Base-by-base conservation (phyloP, 352 stramenopile species). In the Pilasporangium apinafurcum region DNA sequence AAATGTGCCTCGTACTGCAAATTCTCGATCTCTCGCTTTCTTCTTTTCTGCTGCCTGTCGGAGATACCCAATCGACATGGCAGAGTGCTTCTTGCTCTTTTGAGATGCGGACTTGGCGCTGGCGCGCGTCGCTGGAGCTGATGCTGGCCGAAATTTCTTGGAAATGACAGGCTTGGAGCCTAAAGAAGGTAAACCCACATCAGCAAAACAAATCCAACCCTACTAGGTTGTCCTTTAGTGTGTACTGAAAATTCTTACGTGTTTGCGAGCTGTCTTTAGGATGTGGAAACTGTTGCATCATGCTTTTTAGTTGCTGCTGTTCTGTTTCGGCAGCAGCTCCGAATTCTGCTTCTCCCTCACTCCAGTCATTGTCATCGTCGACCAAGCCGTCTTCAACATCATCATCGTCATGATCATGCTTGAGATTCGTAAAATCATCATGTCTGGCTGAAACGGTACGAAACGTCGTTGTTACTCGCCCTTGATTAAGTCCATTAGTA, bases 21-120 rank as follows among this genome's bases (percentile, higher is more conserved):
- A 88, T 16, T 84, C 60, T 35, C 70, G 65, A 27, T 86, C 76
- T 8, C 66, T 59, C 9, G 71, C 47, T 50, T 86, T 88, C 38
- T 79, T 83, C 50, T 82, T 86, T 49, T 86, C 72, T 1, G 56
- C 59, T 26, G 76, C 68, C 20, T 56, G 47, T 8, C 69, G 71
- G 20, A 88, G 44, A 30, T 86, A 86, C 32, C 54, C 59, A 7
- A 83, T 54, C 8, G 76, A 88, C 10, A 83, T 68, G 12, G 70
- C 62, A 5, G 76, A 38, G 27, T 36, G 48, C 22, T 37, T 31
- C 5, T 53, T 38, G 13, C 8, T 13, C 4, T 44, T 22, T 41
- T 21, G 2, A 33, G 21, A 33, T 17, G 26, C 45, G 34, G 21
- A 2, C 12, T 37, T 9, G 30, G 22, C 16, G 37, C 41, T 2